phyloP scores from a whole-genome alignment of 1,139 yeast species.

The Meyerozyma carpophila region DNA sequence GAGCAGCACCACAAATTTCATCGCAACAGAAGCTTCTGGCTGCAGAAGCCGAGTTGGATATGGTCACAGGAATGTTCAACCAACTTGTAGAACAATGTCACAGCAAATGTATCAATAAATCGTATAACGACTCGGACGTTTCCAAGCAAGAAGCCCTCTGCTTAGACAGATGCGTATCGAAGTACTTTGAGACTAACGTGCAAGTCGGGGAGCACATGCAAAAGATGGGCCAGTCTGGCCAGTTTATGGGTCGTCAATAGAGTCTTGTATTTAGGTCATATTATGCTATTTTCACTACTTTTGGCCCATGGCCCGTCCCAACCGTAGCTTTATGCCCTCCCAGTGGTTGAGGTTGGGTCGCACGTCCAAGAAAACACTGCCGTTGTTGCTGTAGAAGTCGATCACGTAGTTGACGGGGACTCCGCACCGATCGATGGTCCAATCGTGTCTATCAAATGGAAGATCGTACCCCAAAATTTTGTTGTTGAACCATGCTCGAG shows the following conservation, averaged over 20 bases:
- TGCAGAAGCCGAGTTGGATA: slow-evolving; percentile 90
- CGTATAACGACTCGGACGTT: slow-evolving; percentile 71
- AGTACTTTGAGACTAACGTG: slow-evolving; percentile 93
- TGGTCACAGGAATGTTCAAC: slow-evolving; percentile 98
- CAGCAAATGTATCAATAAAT: slow-evolving; percentile 69
- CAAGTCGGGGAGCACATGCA: slow-evolving; percentile 93
- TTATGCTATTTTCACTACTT: slow-evolving; percentile 5
- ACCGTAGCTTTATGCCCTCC: slow-evolving; percentile 75
- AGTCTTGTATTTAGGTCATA: slow-evolving; percentile 6
- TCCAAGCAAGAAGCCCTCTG: slow-evolving; percentile 84
- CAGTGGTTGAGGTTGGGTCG: slow-evolving; percentile 79
- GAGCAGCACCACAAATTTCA: slow-evolving; percentile 64
- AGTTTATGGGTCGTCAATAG: slow-evolving; percentile 44
- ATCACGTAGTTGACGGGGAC: slow-evolving; percentile 80
- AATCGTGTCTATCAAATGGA: slow-evolving; percentile 96
- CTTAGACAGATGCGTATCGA: slow-evolving; percentile 95
- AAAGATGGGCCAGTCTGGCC: slow-evolving; percentile 58
- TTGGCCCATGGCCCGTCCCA: slow-evolving; percentile 52
- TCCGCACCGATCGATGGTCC: slow-evolving; percentile 90
- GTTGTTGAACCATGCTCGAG: slow-evolving; percentile 77
- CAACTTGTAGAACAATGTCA: slow-evolving; percentile 81
- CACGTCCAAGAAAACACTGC: slow-evolving; percentile 76
- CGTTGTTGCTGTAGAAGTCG: slow-evolving; percentile 76
- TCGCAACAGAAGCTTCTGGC: slow-evolving; percentile 68
- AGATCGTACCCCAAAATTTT: slow-evolving; percentile 55